Base-by-base conservation (phyloP, 108 stramenopile species). In the Cyclotella kingstonii region DNA sequence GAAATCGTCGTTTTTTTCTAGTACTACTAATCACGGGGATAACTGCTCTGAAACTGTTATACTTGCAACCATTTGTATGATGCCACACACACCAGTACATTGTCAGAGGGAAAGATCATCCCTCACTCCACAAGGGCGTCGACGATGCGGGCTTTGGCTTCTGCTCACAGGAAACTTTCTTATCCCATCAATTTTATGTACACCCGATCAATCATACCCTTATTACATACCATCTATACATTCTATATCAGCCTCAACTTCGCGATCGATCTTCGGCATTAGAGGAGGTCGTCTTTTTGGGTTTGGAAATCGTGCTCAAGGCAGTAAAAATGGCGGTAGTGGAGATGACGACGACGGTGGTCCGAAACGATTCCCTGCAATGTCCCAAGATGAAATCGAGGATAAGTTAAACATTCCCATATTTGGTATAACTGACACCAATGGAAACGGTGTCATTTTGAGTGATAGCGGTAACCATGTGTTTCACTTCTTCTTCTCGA, bases 361-460 rank as follows among this genome's bases (percentile, higher is more conserved):
- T 15, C 70, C 70, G 28, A 73, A 67, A 40, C 68, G 62, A 31
- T 77, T 55, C 57, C 76, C 76, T 1, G 66, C 76, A 14, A 34
- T 77, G 15, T 62, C 76, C 58, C 44, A 68, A 35, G 49, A 66
- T n/a, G 76, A 77, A 56, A 77, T 77, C 14, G 68, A 65, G 61
- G 76, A 70, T 10, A 70, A 70, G 46, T 60, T 77, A 26, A 70
- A 64, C 52, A 33, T 77, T 25, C 76, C 76, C 3, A 54, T 77
- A 28, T 77, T 65, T 54, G 76, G 68, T 12, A 54, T 77, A 21
- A 77, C 76, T 3, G 76, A 77, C 33, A 50, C 60, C 2, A 38
- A 77, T 29, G 76, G 76, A 9, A 72, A 73, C 36, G 76, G 76
- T 12, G 76, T 70, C 17, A 73, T 73, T 18, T 52, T 77, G 23